A percentile compares a stretch with the other conserved stretches of the same genome.
phyloP scores from a whole-genome alignment of 1,284 basidiomycete species.

The Stereum hirsutum region DNA sequence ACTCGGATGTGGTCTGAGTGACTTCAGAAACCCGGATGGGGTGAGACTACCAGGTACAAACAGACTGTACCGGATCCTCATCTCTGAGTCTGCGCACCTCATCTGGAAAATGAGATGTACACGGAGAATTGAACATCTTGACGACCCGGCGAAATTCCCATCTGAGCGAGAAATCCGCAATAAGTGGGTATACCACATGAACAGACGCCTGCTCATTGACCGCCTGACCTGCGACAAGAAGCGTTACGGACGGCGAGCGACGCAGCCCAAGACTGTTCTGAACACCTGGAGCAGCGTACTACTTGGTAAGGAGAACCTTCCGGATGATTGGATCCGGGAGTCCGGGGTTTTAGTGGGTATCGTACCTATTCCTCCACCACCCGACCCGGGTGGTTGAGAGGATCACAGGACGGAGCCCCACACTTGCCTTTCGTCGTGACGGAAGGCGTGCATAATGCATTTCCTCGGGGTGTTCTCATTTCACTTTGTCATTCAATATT shows the following conservation, averaged over 20 bases:
- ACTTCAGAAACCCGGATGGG: neutral
- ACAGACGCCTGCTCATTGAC: neutral
- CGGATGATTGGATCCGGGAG: neutral
- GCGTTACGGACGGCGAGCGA: neutral
- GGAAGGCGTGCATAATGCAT: too few species aligned
- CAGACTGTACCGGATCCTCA: constrained; percentile 2
- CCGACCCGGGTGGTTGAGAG: too few species aligned
- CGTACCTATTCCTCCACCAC: too few species aligned
- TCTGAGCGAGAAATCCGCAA: neutral
- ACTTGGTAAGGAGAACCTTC: neutral
- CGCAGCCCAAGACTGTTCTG: neutral
- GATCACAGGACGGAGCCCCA: too few species aligned
- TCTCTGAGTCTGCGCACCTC: constrained; percentile 4
- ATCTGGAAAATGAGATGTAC: constrained; percentile 7
- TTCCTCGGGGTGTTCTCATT: too few species aligned
- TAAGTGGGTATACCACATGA: neutral
- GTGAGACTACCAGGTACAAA: neutral
- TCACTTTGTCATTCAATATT: too few species aligned
- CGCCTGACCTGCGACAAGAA: neutral
- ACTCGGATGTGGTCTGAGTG: constrained; percentile 1
- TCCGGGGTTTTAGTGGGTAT: constrained; percentile 3
- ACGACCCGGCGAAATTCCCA: neutral
- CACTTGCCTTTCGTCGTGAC: too few species aligned
- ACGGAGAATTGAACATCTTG: neutral
- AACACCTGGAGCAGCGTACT: neutral